A percentile compares a stretch with the other conserved stretches of the same genome.
Evolutionary conservation across 2,329 filamentous ascomycete species (phyloP).

Genomic region (Aspergillus quadricinctus): DNA sequence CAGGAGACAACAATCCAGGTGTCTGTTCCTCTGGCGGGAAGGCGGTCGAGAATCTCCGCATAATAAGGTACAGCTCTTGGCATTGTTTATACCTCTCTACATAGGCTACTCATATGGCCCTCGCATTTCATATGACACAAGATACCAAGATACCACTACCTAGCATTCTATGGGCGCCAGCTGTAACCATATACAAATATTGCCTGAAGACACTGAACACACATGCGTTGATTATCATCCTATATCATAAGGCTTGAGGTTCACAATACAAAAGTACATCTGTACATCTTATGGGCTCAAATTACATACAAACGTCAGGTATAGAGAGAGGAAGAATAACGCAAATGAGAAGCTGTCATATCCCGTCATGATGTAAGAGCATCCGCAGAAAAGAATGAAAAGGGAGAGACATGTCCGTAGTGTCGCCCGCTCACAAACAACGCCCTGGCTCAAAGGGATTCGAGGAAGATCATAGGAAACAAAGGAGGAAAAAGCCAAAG

Average conservation of each 20-base stretch:
- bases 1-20: neutral
- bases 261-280: neutral
- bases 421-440: constrained; percentile 15
- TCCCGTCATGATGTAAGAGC: constrained; percentile 30
- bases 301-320: neutral
- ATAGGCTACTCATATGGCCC: no score
- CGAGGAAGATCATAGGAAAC: constrained; percentile 5
- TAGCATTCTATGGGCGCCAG: no score
- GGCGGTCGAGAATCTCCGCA: constrained; percentile 6
- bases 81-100: neutral
- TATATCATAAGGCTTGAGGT: neutral
- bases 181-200: neutral
- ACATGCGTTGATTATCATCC: neutral
- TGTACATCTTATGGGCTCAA: neutral
- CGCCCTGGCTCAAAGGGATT: constrained; percentile 23
- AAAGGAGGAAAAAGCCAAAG: constrained; percentile 8
- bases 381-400: constrained; percentile 9
- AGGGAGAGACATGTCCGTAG: constrained; percentile 14
- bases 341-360: constrained; percentile 22
- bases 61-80: neutral
- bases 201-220: neutral
- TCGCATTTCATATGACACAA: neutral
- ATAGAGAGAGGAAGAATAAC: constrained; percentile 1
- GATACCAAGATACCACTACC: no score
- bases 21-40: neutral